phyloP scores from a whole-genome alignment of 2,329 filamentous ascomycete genomes.

The Hypoxylon sp. region DNA sequence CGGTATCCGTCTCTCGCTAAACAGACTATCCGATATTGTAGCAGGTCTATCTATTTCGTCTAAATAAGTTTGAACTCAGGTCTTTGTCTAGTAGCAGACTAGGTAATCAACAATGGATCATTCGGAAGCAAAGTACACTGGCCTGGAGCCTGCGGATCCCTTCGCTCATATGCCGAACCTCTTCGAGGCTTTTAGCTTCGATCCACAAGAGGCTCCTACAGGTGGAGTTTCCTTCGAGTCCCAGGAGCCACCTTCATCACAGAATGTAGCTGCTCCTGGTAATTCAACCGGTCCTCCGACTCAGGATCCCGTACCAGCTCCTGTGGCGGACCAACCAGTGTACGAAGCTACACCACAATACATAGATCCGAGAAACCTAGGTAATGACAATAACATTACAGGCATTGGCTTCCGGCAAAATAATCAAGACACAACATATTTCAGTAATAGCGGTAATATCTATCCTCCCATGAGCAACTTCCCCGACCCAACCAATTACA shows the following conservation, averaged over 20 bases:
- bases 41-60: constrained; percentile 25
- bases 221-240: background rate
- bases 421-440: constrained; percentile 1
- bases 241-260: background rate
- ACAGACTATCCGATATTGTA: constrained; percentile 25
- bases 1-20: constrained; percentile 15
- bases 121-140: constrained; percentile 2
- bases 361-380: constrained; percentile 26
- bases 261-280: background rate
- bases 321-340: background rate
- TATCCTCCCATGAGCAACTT: constrained; percentile 1
- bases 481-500: background rate
- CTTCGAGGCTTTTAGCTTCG: constrained; percentile 17
- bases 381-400: background rate
- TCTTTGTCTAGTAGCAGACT: constrained; percentile 34
- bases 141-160: constrained; percentile 13
- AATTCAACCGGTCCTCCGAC: background rate
- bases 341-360: background rate
- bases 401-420: constrained; percentile 5
- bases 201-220: background rate
- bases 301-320: background rate
- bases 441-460: constrained; percentile 2
- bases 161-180: background rate
- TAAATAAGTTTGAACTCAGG: constrained; percentile 1
- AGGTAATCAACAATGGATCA: constrained; percentile 10